A percentile compares a stretch with the other conserved stretches of the same genome.
These are phyloP conservation scores for Apiotrichum sp. DNA, from an alignment of 1,284 basidiomycete genomes.

Conservation along the genomic window DNA sequence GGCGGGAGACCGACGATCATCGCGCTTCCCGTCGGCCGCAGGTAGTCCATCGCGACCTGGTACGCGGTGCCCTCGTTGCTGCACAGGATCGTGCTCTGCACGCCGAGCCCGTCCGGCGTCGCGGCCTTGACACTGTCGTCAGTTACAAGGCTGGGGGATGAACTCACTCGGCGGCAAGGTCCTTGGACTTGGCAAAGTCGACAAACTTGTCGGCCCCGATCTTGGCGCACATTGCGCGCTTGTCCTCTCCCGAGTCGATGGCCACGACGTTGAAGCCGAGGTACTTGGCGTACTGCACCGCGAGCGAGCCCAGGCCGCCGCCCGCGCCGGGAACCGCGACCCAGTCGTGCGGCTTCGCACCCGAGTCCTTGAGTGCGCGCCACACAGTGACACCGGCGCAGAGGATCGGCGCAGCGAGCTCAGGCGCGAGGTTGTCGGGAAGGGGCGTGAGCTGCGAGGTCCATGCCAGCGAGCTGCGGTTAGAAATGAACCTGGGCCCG, in stretches of 20 bases:
- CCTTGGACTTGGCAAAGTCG: slow-evolving; percentile 56
- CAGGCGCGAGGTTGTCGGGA: slow-evolving; percentile 59
- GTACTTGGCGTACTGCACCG: slow-evolving; percentile 67
- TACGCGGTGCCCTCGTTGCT: slow-evolving; percentile 54
- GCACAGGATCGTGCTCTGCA: slow-evolving; percentile 62
- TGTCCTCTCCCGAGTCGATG: slow-evolving; percentile 66
- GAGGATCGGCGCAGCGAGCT: slow-evolving; percentile 72
- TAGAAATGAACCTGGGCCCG: no score
- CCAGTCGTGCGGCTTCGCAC: slow-evolving; percentile 65
- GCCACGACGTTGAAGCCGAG: slow-evolving; percentile 73
- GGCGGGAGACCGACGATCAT: slow-evolving; percentile 71
- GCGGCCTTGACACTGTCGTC: slow-evolving; percentile 48
- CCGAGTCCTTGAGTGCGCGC: slow-evolving; percentile 69
- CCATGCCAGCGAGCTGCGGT: slow-evolving; percentile 42
- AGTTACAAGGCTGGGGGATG: neutral
- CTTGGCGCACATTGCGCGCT: slow-evolving; percentile 56
- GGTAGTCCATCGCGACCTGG: slow-evolving; percentile 62
- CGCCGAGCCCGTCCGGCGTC: slow-evolving; percentile 61
- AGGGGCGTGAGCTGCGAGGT: slow-evolving; percentile 67
- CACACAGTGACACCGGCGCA: slow-evolving; percentile 62
- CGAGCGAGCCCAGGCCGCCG: slow-evolving; percentile 51
- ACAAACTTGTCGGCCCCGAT: slow-evolving; percentile 74
- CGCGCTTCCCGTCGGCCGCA: slow-evolving; percentile 58
- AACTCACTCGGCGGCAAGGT: neutral
- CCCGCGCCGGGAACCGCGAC: slow-evolving; percentile 57